Base-by-base conservation (phyloP, 2,329 filamentous ascomycete species). In the Monosporascus sp. region DNA sequence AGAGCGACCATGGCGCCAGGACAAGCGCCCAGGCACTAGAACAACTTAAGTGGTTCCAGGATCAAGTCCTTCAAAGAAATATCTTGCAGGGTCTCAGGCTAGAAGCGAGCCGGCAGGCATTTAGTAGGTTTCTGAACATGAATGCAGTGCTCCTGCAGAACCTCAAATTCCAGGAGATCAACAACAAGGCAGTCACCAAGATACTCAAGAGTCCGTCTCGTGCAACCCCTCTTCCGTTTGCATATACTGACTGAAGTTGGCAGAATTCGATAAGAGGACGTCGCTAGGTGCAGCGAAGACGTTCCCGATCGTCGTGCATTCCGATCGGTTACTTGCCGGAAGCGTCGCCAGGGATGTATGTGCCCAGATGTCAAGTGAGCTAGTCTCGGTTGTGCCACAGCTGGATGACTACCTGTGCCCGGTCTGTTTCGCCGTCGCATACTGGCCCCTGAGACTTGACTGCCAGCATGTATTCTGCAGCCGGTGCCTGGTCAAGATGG, bases 221-320 rank as follows among this genome's bases (percentile, higher is more conserved):
- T 38, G 18, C 27, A 25, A 25, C 8, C 25, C 44, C 14, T 37
- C 17, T 25, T 22, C 24, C 15, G 37, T 20, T 11, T 47, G 24
- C 15, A 25, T 18, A 51, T 41, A 55, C 50, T 59, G 35, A 58
- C 52, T 47, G 15, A 38, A 20, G 3, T 27, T 37, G 4, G 7
- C 57, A 91, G 84, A 93, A 71, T 96, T 96, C 66, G 89, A 94
- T 70, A 96, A 96, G 70, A 82, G 84, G 54, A 96, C 90, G 1
- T 83, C 87, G 1, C 75, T 95, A 20, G 84, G 86, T 25, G 84
- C 87, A 1, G 83, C 83, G 39, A 74, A 80, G 37, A 77, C 76
- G 0, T 88, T 90, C 58, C 82, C 84, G 0, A 72, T 75, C 8
- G 73, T 77, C 24, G 77, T 89, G 50, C 73, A 78, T 50, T 79